Evolutionary conservation across 2,329 filamentous ascomycete species (phyloP).

Genomic region (Macrophomina phaseolina): DNA sequence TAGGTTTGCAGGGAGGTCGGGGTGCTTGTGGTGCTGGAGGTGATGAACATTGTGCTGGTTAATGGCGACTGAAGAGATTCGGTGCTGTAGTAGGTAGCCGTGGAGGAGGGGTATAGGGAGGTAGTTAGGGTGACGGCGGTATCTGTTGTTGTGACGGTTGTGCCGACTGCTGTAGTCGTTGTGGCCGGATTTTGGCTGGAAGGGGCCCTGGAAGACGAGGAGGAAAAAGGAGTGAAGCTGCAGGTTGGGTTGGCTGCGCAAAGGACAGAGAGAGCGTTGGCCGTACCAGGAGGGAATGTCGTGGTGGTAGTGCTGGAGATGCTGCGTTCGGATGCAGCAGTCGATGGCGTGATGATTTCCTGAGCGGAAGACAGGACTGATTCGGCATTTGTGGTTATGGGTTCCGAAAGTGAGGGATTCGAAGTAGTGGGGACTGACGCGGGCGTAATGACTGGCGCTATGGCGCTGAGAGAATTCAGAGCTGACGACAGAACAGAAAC

Average conservation of each 20-base stretch:
- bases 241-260: background rate
- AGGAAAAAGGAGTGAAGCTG: background rate
- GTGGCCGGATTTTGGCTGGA: background rate
- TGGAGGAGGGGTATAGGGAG: background rate
- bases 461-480: background rate
- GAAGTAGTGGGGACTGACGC: too few species aligned
- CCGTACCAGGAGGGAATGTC: too few species aligned
- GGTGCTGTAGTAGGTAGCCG: background rate
- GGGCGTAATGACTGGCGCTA: too few species aligned
- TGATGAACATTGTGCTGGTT: background rate
- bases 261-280: background rate
- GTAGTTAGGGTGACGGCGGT: background rate
- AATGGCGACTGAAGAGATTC: too few species aligned
- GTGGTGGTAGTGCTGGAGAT: background rate
- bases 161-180: background rate
- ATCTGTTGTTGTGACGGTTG: background rate
- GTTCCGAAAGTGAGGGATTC: too few species aligned
- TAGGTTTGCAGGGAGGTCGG: background rate
- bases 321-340: background rate
- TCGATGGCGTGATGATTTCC: background rate
- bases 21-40: background rate
- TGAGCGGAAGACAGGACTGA: too few species aligned
- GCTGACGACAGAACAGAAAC: background rate
- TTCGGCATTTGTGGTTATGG: too few species aligned
- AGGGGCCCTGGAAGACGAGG: background rate